These are phyloP conservation scores for Protomyces pachydermus DNA, from an alignment of 1,139 yeast genomes.

Conservation along the genomic window DNA sequence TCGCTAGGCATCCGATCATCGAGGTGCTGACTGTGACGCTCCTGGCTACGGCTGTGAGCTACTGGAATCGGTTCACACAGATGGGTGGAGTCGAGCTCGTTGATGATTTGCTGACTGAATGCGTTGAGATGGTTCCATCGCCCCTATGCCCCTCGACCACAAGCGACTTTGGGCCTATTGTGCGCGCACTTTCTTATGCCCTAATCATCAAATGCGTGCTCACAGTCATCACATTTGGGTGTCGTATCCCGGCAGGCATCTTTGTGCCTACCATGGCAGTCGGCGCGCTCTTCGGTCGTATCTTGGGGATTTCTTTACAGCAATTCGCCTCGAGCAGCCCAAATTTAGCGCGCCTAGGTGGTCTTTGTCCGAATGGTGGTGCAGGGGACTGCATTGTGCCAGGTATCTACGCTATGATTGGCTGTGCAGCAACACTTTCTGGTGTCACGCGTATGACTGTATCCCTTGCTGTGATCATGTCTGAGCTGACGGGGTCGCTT, in stretches of 20 bases:
- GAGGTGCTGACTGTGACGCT: conserved; percentile 51
- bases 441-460: conserved; percentile 65
- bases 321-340: conserved; percentile 38
- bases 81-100: conserved; percentile 54
- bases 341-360: not conserved
- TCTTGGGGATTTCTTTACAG: conserved; percentile 50
- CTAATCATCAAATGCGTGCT: conserved; percentile 47
- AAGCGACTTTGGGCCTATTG: not conserved
- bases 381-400: conserved; percentile 34
- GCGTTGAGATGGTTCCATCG: conserved; percentile 47
- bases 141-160: conserved; percentile 44
- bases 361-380: not conserved
- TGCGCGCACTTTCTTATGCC: conserved; percentile 43
- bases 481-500: conserved; percentile 58
- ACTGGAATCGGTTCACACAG: conserved; percentile 52
- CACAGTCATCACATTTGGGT: conserved; percentile 55
- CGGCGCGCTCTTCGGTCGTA: conserved; percentile 61
- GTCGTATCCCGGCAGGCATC: conserved; percentile 61
- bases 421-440: conserved; percentile 66
- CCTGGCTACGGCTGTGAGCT: conserved; percentile 50
- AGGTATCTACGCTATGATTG: conserved; percentile 62
- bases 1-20: conserved; percentile 45
- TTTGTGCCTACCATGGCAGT: conserved; percentile 67
- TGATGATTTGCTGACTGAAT: conserved; percentile 53
- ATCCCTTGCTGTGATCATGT: conserved; percentile 49